Conservation (phyloP, 345 rosid genomes). For the Aethionema arabicum region DNA sequence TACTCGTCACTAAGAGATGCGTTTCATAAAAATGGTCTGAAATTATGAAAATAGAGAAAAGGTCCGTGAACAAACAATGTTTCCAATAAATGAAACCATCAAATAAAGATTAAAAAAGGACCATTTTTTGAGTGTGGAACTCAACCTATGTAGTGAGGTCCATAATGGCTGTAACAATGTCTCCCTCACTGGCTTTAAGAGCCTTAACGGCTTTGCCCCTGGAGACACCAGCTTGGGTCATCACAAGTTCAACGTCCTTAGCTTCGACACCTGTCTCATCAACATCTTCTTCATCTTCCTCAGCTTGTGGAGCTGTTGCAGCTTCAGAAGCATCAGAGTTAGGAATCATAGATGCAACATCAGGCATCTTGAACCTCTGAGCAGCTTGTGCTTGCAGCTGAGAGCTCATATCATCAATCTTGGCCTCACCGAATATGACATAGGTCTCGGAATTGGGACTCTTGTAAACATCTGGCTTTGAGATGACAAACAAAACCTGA, state of each 20-base stretch:
- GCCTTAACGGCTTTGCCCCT: conserved; percentile 77
- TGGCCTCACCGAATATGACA: conserved; percentile 85
- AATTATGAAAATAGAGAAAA: conserved; percentile 11
- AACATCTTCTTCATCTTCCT: conserved; percentile 77
- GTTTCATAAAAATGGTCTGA: conserved; percentile 5
- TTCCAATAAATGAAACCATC: not conserved
- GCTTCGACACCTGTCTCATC: conserved; percentile 81
- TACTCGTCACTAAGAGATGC: not conserved
- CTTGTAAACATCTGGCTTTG: conserved; percentile 91
- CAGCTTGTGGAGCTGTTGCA: conserved; percentile 44
- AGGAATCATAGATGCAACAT: conserved; percentile 62
- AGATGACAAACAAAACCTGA: conserved; percentile 77
- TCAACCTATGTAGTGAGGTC: conserved; percentile 69
- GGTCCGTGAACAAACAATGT: not conserved
- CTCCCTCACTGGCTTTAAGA: conserved; percentile 64
- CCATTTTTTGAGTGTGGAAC: not conserved
- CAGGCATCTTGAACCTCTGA: conserved; percentile 88
- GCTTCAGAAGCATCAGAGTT: conserved; percentile 55
- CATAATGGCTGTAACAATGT: conserved; percentile 92
- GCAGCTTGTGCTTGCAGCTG: conserved; percentile 94
- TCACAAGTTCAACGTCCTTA: conserved; percentile 76
- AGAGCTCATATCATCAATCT: conserved; percentile 83
- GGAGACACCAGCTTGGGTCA: conserved; percentile 86
- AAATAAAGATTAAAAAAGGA: conserved; percentile 3
- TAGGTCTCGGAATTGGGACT: conserved; percentile 84